Evolutionary conservation across 768 basidiomycete species (phyloP), one percentile per base, ranked within the genome.

Genomic region (Kwoniella europaea): DNA sequence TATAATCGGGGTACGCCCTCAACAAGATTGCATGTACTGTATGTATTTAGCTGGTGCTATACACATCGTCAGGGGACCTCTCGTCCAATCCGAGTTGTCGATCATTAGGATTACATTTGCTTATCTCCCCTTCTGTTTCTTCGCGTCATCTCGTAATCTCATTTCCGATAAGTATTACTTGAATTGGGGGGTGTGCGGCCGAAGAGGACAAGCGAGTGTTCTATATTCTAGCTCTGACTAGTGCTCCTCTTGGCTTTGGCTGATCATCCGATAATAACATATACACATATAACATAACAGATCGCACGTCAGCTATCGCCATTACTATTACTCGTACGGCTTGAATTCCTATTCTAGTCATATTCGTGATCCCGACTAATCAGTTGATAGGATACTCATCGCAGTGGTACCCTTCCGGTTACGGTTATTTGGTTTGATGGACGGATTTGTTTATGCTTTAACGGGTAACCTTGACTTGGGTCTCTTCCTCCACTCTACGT

Each of bases 261-360:
- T 22, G 54, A 55, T 55, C 54, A 52, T 52, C 4, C 54, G 54
- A 55, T 55, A 18, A 16, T 55, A 12, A 22, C 18, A 4, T 18
- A 55, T n/a, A 12, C 15, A 12, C 54, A 24, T 24, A 24, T 12
- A 22, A 55, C n/a, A 24, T 12, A 22, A 35, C 35, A 18, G n/a
- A 43, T 61, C 41, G 59, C 59, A 61, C 59, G 59, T 61, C 59
- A 61, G 35, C 43, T 61, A 61, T 61, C 59, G 42, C 59, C 59
- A 61, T 61, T 43, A 6, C 20, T 24, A 55, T 22, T 22, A 35
- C 35, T 35, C 6, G 35, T 35, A 35, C 35, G 35, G 35, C 35
- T 35, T 35, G 35, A 35, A 35, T 35, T 35, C 35, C 35, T 35
- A 35, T 35, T 35, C 35, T 35, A 35, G 35, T 35, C 35, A 35